These are phyloP conservation scores for Vitis hybrid DNA, from an alignment of 177 flowering plant species.

Conservation along the genomic window DNA sequence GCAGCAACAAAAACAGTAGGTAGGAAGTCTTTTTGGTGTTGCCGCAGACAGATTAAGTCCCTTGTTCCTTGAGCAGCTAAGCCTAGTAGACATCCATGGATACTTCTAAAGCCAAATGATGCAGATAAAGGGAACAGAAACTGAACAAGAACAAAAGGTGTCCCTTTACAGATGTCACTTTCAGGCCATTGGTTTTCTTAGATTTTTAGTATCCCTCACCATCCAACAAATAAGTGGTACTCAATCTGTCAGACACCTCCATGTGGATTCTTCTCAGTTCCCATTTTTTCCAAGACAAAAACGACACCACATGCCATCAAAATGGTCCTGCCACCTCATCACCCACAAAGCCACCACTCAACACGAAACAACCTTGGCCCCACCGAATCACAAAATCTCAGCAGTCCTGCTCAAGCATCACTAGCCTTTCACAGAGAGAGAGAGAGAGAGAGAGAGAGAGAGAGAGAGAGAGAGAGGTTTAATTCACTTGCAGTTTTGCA, in stretches of 20 bases:
- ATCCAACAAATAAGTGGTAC: not conserved
- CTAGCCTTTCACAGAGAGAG: too few relatives aligned
- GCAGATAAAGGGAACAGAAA: not conserved
- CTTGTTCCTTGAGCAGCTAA: not conserved
- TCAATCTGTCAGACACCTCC: conserved; percentile 4
- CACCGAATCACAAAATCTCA: too few relatives aligned
- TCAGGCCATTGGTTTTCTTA: not conserved
- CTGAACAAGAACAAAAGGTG: not conserved
- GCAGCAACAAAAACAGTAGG: too few relatives aligned
- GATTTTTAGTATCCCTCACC: not conserved
- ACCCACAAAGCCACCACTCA: not conserved
- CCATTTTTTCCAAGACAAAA: not conserved
- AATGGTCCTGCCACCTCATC: not conserved
- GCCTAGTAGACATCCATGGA: not conserved
- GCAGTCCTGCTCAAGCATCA: too few relatives aligned
- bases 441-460: too few relatives aligned
- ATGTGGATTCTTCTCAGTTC: not conserved
- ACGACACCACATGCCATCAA: not conserved
- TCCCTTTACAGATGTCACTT: not conserved
- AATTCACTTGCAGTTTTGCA: too few relatives aligned
- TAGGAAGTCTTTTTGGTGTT: too few relatives aligned
- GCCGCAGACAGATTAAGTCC: not conserved
- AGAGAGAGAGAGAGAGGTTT: too few relatives aligned
- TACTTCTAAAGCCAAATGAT: conserved; percentile 1
- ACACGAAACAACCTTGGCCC: too few relatives aligned